Percentiles rank a stretch among this genome's conserved stretches.
Conservation (phyloP, 441 rosid genomes). For the Omphalea diandra region DNA sequence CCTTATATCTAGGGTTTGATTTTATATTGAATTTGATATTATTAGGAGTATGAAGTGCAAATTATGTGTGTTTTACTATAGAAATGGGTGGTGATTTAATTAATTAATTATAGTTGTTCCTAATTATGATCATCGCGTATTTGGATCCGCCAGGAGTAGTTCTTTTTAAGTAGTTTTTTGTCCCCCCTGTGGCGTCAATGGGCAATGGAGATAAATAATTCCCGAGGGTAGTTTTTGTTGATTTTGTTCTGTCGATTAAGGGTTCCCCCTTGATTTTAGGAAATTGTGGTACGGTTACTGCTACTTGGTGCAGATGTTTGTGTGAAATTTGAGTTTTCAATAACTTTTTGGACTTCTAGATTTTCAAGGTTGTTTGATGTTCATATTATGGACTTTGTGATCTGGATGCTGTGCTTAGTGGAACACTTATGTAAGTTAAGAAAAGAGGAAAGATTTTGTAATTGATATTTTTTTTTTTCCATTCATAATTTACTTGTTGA, state of each 20-base stretch:
- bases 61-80: not conserved
- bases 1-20: constrained; percentile 1
- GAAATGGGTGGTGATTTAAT: not conserved
- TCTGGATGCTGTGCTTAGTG: not conserved
- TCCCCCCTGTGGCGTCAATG: not conserved
- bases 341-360: not conserved
- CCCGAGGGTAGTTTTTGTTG: not conserved
- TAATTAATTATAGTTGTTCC: too few relatives aligned
- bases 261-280: not conserved
- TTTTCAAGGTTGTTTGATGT: not conserved
- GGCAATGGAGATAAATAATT: not conserved
- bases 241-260: too few relatives aligned
- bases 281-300: not conserved
- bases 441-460: not conserved
- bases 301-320: not conserved
- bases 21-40: not conserved
- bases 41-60: not conserved
- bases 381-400: not conserved
- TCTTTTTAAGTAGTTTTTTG: too few relatives aligned
- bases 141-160: not conserved
- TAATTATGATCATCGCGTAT: not conserved
- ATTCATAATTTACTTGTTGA: not conserved
- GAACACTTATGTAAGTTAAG: not conserved
- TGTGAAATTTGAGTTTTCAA: not conserved
- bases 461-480: not conserved